Base-by-base conservation (phyloP, 2,329 filamentous ascomycete species). In the Fusarium sp. region DNA sequence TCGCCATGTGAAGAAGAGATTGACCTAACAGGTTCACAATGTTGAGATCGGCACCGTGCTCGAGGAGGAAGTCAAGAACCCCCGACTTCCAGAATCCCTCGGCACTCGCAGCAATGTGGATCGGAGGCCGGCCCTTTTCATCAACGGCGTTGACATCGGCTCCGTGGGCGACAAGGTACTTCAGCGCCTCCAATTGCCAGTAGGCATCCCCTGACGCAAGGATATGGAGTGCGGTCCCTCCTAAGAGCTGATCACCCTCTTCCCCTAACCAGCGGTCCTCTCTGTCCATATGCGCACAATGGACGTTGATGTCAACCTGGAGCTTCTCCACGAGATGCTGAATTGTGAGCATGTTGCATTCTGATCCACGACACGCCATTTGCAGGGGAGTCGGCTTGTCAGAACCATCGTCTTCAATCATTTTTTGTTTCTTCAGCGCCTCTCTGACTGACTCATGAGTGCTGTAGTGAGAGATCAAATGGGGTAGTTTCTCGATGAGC, bases 111-210 rank as follows among this genome's bases (percentile, higher is more conserved):
- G 30, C 72, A 10, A 74, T 32, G 18, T 77, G 75, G n/a, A 77
- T 58, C 6, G 76, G 69, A n/a, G 73, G 68, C 10, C 64, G 48
- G 1, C 65, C 66, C 14, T 54, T 6, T 3, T 45, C 37, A 10
- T 74, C 32, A 9, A 34, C 2, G 0, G 61, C 64, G 34, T 77
- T 57, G 2, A 69, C 43, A 4, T 65, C 25, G 3, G 75, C 73
- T n/a, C 75, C 75, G 1, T 67, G 30, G 5, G 35, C 34, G 18
- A 76, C 52, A 5, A 78, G 39, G 23, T 73, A 76, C 14, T 18
- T 61, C 7, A 78, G n/a, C 8, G 27, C 76, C 7, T 74, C 64
- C 8, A 74, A 1, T 13, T 78, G 68, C 76, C 76, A 78, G 57
- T 71, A 71, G 10, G 50, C 10, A 13, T 63, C 50, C 4, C 57